phyloP scores from a whole-genome alignment of 2,329 filamentous ascomycete genomes.

The Ceratocystis cubensis region DNA sequence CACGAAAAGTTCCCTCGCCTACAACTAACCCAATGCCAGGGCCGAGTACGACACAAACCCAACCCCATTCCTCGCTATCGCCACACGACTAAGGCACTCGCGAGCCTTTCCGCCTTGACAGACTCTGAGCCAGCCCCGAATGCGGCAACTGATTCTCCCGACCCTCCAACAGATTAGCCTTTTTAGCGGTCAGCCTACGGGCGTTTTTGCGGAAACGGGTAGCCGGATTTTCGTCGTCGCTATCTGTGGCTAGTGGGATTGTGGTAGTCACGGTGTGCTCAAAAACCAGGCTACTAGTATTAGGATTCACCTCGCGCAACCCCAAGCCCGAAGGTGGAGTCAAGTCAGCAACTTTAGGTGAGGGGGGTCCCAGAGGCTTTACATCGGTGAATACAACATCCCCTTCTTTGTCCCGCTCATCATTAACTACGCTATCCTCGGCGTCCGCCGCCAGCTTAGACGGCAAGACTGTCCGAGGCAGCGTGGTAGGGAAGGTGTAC shows the following conservation, averaged over 20 bases:
- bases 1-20: neutral
- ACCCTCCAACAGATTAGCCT: conserved; percentile 16
- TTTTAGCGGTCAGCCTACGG: conserved; percentile 12
- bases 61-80: neutral
- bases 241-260: conserved; percentile 12
- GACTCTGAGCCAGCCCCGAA: neutral
- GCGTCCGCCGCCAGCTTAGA: conserved; percentile 35
- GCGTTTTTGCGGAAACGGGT: conserved; percentile 4
- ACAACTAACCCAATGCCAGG: neutral
- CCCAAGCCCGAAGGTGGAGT: conserved; percentile 28
- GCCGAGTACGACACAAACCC: neutral
- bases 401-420: conserved; percentile 29
- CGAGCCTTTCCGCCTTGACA: conserved; percentile 8
- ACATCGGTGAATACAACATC: conserved; percentile 35
- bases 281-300: conserved; percentile 23
- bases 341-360: conserved; percentile 19
- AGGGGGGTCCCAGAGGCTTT: conserved; percentile 20
- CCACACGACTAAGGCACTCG: conserved; percentile 1
- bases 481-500: conserved; percentile 66
- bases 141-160: conserved; percentile 15
- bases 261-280: conserved; percentile 18
- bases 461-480: conserved; percentile 58
- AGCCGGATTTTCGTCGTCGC: neutral
- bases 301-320: conserved; percentile 45
- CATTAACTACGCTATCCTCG: conserved; percentile 24